A percentile compares a stretch with the other conserved stretches of the same genome.
phyloP scores from a whole-genome alignment of 805 yeast genomes.

The Lipomyces starkeyi region DNA sequence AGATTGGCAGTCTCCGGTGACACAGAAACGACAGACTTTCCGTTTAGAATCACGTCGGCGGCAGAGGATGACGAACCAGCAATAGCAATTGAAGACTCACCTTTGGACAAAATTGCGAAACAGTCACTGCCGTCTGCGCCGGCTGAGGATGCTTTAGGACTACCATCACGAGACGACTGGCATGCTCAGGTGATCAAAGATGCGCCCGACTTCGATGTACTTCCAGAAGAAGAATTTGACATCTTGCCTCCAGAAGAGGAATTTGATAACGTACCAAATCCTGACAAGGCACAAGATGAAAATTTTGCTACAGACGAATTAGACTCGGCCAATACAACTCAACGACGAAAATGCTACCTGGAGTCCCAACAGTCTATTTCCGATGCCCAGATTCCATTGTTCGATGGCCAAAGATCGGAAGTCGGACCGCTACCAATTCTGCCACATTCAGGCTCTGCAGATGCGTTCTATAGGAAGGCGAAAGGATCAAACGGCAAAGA shows the following conservation, averaged over 20 bases:
- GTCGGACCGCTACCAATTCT: not conserved
- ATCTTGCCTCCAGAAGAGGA: not conserved
- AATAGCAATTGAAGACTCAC: not conserved
- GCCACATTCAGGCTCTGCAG: not conserved
- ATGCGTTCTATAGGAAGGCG: slow-evolving; percentile 22
- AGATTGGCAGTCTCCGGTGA: not conserved
- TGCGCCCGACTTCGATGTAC: not conserved
- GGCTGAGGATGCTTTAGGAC: not conserved
- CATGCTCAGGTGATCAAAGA: not conserved
- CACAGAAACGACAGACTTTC: not conserved
- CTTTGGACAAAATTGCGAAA: not conserved
- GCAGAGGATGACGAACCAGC: not conserved
- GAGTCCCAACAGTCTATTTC: not conserved
- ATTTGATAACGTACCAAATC: not conserved
- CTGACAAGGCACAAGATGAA: not conserved
- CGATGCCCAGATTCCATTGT: not conserved
- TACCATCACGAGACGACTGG: not conserved
- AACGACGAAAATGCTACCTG: not conserved
- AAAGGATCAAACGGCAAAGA: slow-evolving; percentile 19
- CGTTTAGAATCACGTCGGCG: not conserved
- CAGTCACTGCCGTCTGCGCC: not conserved
- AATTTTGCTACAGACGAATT: not conserved
- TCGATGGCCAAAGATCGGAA: not conserved
- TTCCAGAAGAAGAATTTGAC: not conserved
- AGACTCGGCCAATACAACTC: not conserved